Base-by-base conservation (phyloP, 352 stramenopile species). In the Peronospora belbahrii region DNA sequence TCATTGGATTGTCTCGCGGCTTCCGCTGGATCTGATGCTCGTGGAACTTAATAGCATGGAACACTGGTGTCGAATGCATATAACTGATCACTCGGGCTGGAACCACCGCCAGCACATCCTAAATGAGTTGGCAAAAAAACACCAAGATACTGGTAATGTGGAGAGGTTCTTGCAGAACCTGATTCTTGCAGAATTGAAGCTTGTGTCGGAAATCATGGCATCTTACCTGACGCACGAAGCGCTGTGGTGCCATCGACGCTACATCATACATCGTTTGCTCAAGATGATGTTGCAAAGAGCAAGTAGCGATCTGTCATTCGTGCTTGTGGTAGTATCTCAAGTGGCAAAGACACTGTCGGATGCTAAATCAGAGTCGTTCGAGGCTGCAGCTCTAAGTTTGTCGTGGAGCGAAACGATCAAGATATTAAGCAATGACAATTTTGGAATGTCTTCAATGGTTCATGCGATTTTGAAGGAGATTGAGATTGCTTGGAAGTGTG, bases 241-340 rank as follows among this genome's bases (percentile, higher is more conserved):
- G 23, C 61, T 89, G 0, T 92, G 80, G 77, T 92, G 78, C 40
- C 74, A 92, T 51, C 77, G 80, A 25, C 77, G 80, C 22, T 87
- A 76, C 18, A 49, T 89, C 10, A 34, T 85, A 18, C 64, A 85
- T 25, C 23, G 52, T n/a, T 34, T 83, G 18, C 25, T 85, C 9
- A 36, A 50, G 14, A 24, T 62, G 11, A 15, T 48, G 18, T 2
- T 6, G 6, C 19, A 14, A 20, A 22, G 34, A 0, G 18, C 17
- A 25, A 17, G 18, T 6, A 31, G 1, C n/a, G 17, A 37, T 6
- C 4, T 15, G 6, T 23, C 19, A 22, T 31, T 23, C 8, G 44
- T 42, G 3, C 8, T 49, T 13, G 46, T 57, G 11, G 7, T 59
- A 7, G 32, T 52, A 1, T 52, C 35, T 27, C 35, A 31, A 23